Evolutionary conservation across 495 filamentous ascomycete species (phyloP), one percentile per base, ranked within the genome.

Genomic region (Friedmanniomyces simplex): DNA sequence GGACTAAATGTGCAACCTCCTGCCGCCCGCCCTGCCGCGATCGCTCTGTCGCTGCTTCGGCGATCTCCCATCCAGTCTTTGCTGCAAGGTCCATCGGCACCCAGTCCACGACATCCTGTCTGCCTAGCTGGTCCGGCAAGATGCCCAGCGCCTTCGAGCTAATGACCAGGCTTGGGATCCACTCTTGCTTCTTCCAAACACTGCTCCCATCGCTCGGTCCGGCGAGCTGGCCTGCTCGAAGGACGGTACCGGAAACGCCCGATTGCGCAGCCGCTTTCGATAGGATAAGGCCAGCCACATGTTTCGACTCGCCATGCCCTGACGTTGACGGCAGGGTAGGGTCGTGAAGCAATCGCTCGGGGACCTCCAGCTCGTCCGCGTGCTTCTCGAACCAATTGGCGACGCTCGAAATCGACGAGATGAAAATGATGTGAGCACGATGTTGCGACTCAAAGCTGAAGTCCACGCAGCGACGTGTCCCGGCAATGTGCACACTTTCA

Each of bases 281-380:
- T 8, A 63, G 57, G n/a, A 63, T 49, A 13, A 16, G 34, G 12
- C 41, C 49, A 20, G 57, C 57, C 2, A 63, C 50, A 24, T 57
- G 46, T 46, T 63, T 63, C 1, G 51, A 56, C 47, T 57, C 51
- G 11, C 57, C 57, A 37, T 63, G 60, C 26, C 61, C 61, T 12
- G 36, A 22, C 2, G 48, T 5, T 30, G 37, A 25, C 20, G 59
- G 54, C 7, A 49, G 36, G 14, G 5, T 37, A 18, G 37, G 21
- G 47, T 61, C 58, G 1, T 50, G 26, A 21, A 62, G n/a, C 16
- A 24, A 12, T n/a, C 1, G 10, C 39, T 57, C 59, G 4, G 59
- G 59, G n/a, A 62, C 46, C 1, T 16, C 16, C 1, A 16, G 24
- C 0, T 18, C n/a, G 16, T 16, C 14, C 22, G 36, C 32, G 28